phyloP scores from a whole-genome alignment of 805 yeast genomes.

The Debaryomyces hansenii region DNA sequence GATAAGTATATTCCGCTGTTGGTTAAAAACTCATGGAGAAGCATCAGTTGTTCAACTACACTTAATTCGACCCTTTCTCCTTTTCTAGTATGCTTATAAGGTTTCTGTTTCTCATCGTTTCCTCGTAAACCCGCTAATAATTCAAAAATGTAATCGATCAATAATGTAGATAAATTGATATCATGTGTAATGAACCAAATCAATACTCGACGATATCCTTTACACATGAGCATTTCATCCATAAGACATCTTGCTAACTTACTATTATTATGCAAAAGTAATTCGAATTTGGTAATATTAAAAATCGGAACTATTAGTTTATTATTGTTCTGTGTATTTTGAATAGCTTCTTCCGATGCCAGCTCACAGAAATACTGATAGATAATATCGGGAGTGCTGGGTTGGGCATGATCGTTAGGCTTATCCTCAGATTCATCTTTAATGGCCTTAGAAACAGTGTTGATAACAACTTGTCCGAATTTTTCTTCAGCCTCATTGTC shows the following conservation, averaged over 20 bases:
- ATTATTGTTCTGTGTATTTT: slow-evolving; percentile 23
- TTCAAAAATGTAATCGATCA: slow-evolving; percentile 65
- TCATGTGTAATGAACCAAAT: slow-evolving; percentile 68
- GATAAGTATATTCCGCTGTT: slow-evolving; percentile 39
- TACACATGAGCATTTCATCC: slow-evolving; percentile 72
- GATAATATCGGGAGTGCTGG: slow-evolving; percentile 51
- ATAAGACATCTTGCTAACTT: slow-evolving; percentile 53
- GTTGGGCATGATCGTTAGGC: background rate
- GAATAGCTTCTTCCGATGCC: slow-evolving; percentile 26
- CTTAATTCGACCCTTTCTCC: slow-evolving; percentile 53
- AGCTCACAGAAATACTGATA: slow-evolving; percentile 44
- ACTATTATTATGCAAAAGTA: slow-evolving; percentile 51
- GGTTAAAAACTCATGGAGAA: slow-evolving; percentile 69
- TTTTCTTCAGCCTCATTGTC: slow-evolving; percentile 19
- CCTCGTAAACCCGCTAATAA: slow-evolving; percentile 61
- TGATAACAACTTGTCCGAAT: slow-evolving; percentile 41
- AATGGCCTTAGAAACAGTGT: slow-evolving; percentile 56
- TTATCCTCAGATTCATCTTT: slow-evolving; percentile 32
- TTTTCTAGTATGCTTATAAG: slow-evolving; percentile 52
- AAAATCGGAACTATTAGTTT: slow-evolving; percentile 30
- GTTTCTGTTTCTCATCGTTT: slow-evolving; percentile 15
- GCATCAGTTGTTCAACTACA: slow-evolving; percentile 62
- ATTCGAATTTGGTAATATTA: slow-evolving; percentile 47
- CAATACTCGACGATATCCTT: slow-evolving; percentile 60
- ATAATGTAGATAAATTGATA: slow-evolving; percentile 51